Conservation (phyloP, 176 grass and related monocot genomes). For the Secale cereale region DNA sequence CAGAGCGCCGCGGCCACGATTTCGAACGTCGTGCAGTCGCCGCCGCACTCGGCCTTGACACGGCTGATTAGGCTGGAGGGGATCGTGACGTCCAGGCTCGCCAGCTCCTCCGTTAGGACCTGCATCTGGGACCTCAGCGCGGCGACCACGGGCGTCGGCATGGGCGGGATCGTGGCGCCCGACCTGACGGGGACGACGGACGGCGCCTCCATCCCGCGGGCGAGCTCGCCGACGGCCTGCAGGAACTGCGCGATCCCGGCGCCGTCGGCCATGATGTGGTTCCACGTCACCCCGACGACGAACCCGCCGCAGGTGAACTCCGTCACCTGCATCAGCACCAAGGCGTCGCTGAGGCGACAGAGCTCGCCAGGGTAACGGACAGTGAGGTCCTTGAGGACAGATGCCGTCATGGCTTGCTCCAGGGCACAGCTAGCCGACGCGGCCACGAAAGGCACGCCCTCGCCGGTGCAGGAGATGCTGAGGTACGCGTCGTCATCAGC, state of each 20-base stretch:
- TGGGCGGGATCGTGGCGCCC: constrained; percentile 4
- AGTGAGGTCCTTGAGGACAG: background rate
- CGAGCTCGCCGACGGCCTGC: constrained; percentile 17
- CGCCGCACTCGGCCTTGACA: background rate
- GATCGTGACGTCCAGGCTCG: background rate
- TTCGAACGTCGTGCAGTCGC: constrained; percentile 15
- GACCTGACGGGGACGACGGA: background rate
- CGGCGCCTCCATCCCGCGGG: background rate
- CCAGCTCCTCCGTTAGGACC: too few species aligned
- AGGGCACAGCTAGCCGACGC: constrained; percentile 15
- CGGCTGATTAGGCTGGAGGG: constrained; percentile 6
- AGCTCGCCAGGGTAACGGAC: background rate
- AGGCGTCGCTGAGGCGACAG: background rate
- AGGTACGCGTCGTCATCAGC: background rate
- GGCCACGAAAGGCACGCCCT: constrained; percentile 25
- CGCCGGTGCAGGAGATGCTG: constrained; percentile 13
- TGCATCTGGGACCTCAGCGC: background rate
- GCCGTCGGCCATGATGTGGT: constrained; percentile 22
- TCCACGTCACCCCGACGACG: constrained; percentile 21
- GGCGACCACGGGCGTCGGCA: background rate
- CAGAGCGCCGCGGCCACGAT: constrained; percentile 12
- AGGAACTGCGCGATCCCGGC: constrained; percentile 29
- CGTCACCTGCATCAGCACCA: constrained; percentile 24
- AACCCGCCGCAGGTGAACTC: constrained; percentile 35
- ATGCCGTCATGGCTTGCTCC: background rate